Percentiles rank a stretch among this genome's conserved stretches.
These are phyloP conservation scores for Salvia hispanica DNA, from an alignment of 257 asterid genomes.

Conservation along the genomic window DNA sequence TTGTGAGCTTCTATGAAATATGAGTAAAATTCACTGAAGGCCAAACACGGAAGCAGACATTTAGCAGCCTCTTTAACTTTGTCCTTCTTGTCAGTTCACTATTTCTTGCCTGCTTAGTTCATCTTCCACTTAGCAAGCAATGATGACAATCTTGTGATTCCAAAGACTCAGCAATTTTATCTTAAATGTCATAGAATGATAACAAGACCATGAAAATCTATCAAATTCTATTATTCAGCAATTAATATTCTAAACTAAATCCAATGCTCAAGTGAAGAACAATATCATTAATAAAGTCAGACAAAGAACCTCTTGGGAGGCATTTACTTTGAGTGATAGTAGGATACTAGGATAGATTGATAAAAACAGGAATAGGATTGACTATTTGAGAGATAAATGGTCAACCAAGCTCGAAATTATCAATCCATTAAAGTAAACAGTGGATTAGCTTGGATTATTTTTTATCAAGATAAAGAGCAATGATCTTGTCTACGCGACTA, in stretches of 20 bases:
- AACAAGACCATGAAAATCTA: slow-evolving; percentile 7
- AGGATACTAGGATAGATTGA: background rate
- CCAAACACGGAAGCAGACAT: background rate
- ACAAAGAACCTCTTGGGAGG: background rate
- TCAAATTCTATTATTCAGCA: background rate
- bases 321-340: too few species aligned
- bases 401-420: too few species aligned
- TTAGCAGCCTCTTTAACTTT: background rate
- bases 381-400: too few species aligned
- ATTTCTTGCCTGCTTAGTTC: background rate
- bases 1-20: background rate
- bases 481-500: too few species aligned
- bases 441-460: too few species aligned
- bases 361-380: too few species aligned
- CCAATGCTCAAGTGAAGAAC: background rate
- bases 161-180: background rate
- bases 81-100: background rate
- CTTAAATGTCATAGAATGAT: background rate
- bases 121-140: background rate
- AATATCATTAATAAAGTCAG: background rate
- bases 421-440: too few species aligned
- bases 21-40: background rate
- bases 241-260: slow-evolving; percentile 2
- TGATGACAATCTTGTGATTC: background rate
- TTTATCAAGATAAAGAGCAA: too few species aligned